Conservation (phyloP, 106 monocot species). For the Dendrobium chrysotoxum region DNA sequence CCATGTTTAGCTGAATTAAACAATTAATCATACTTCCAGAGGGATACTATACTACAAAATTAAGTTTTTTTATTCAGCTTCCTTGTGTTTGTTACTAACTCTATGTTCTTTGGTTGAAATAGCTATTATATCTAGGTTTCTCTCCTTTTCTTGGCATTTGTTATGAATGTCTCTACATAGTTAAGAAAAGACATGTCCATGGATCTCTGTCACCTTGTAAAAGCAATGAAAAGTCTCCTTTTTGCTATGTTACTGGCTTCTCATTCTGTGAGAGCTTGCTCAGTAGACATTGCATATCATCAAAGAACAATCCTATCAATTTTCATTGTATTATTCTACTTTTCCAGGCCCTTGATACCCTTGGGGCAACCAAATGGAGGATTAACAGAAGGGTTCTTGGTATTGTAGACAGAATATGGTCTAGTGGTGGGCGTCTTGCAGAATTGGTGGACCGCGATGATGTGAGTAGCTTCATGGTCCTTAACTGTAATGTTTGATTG, state of each 20-base stretch:
- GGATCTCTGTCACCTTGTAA: neutral
- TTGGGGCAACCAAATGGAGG: conserved; percentile 92
- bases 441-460: conserved; percentile 85
- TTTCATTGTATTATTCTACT: neutral
- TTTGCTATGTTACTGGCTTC: neutral
- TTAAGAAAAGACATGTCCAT: neutral
- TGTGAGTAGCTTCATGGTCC: conserved; percentile 38
- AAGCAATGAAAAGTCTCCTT: neutral
- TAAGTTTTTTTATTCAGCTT: neutral
- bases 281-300: neutral
- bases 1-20: neutral
- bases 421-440: conserved; percentile 86
- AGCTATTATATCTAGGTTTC: neutral
- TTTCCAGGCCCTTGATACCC: conserved; percentile 73
- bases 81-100: neutral
- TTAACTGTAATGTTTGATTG: neutral
- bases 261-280: neutral
- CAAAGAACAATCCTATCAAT: neutral
- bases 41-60: neutral
- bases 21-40: neutral
- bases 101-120: neutral
- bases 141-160: neutral
- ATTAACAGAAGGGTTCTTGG: conserved; percentile 83
- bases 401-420: conserved; percentile 97
- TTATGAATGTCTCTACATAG: neutral